phyloP scores from a whole-genome alignment of 495 filamentous ascomycete species.

The Geoglossum glabrum region DNA sequence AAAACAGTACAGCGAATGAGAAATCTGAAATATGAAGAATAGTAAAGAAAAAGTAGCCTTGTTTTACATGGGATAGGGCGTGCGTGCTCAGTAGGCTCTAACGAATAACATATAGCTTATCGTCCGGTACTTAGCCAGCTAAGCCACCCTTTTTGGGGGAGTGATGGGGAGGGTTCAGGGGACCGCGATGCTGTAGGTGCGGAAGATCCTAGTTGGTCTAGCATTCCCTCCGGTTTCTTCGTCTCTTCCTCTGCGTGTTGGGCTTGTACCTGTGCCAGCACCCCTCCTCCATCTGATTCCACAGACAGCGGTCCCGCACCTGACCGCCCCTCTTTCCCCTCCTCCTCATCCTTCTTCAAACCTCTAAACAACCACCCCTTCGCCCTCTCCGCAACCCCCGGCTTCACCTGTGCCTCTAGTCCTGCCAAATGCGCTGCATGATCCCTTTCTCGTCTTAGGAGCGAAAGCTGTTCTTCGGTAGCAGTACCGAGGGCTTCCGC shows the following conservation, averaged over 20 bases:
- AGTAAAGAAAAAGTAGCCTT: no score
- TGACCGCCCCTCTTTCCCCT: background rate
- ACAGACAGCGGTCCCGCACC: constrained; percentile 18
- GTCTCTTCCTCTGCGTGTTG: background rate
- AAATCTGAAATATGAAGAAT: no score
- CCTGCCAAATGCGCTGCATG: background rate
- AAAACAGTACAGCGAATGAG: no score
- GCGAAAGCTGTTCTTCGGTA: constrained; percentile 30
- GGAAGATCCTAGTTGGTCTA: background rate
- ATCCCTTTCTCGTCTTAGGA: constrained; percentile 18
- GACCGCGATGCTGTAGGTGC: background rate
- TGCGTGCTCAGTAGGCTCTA: no score
- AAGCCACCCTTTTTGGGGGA: background rate
- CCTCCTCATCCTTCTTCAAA: background rate
- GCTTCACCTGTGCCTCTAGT: background rate
- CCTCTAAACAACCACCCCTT: background rate
- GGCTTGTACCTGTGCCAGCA: constrained; percentile 8
- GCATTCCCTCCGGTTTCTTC: background rate
- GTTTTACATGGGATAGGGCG: background rate
- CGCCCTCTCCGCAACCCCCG: background rate
- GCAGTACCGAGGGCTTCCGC: constrained; percentile 42
- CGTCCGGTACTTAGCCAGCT: background rate
- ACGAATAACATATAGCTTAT: no score
- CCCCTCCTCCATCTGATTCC: constrained; percentile 4
- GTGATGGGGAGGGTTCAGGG: background rate